phyloP scores from a whole-genome alignment of 345 rosid species.

The Gossypium australe region DNA sequence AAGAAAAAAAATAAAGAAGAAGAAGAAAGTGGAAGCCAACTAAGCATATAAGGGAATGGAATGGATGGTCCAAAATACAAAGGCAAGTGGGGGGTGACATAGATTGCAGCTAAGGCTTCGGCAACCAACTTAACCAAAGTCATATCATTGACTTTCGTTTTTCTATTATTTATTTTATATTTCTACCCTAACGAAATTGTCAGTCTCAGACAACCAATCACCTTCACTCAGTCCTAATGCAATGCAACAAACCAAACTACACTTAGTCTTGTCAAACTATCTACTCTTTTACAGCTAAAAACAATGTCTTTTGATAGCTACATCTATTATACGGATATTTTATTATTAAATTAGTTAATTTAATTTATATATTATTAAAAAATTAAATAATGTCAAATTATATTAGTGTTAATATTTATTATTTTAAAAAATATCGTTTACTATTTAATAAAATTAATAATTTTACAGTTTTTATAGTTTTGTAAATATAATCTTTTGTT shows the following conservation, averaged over 20 bases:
- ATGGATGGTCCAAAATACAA: not conserved
- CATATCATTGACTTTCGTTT: not conserved
- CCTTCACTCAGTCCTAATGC: not conserved
- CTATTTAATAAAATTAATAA: no score
- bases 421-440: no score
- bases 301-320: no score
- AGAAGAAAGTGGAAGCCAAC: not conserved
- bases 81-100: not conserved
- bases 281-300: no score
- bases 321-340: no score
- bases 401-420: no score
- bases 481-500: no score
- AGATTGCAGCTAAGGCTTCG: not conserved
- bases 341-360: no score
- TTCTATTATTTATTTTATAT: not conserved
- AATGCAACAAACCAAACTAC: not conserved
- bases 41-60: not conserved
- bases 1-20: no score
- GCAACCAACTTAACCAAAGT: not conserved
- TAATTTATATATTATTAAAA: no score
- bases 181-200: not conserved
- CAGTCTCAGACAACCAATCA: not conserved
- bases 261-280: not conserved
- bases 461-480: no score
- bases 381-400: no score